A percentile compares a stretch with the other conserved stretches of the same genome.
phyloP scores from a whole-genome alignment of 2,329 filamentous ascomycete species.

The Raffaelea ambrosiae region DNA sequence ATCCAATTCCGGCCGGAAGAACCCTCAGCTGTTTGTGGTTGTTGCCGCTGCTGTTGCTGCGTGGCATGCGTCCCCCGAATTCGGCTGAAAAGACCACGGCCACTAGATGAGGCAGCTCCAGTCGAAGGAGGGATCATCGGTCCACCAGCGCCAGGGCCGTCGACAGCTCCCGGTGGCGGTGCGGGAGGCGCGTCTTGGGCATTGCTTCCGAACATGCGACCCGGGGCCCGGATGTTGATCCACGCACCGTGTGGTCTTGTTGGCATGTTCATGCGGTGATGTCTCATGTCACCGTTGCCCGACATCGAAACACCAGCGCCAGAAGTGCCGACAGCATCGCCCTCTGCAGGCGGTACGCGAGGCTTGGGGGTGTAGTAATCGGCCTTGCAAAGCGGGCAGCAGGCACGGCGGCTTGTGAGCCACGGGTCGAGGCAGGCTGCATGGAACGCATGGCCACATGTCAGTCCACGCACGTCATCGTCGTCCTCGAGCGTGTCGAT shows the following conservation, averaged over 20 bases:
- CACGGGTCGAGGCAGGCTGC: constrained; percentile 92
- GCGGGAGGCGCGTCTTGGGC: neutral
- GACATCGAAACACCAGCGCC: constrained; percentile 22
- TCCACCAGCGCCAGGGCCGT: neutral
- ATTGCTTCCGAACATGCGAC: neutral
- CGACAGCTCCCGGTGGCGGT: neutral
- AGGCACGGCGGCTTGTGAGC: constrained; percentile 88
- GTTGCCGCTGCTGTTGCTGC: too few species aligned
- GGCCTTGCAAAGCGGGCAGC: constrained; percentile 94
- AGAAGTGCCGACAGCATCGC: constrained; percentile 15
- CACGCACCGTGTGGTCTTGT: constrained; percentile 30
- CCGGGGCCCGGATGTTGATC: constrained; percentile 21
- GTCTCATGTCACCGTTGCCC: constrained; percentile 19
- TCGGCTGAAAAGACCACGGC: too few species aligned
- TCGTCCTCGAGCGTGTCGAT: constrained; percentile 91
- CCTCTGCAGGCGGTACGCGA: constrained; percentile 45
- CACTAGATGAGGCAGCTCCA: too few species aligned
- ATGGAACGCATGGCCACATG: constrained; percentile 97
- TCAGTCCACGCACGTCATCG: constrained; percentile 87
- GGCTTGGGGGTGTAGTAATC: constrained; percentile 96
- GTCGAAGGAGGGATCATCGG: neutral
- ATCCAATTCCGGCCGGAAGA: neutral
- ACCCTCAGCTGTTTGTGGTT: neutral
- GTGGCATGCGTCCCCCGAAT: neutral
- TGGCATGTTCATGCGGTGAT: constrained; percentile 38